Evolutionary conservation across 2,329 filamentous ascomycete genomes (phyloP).

Genomic region (Pseudohalonectria lignicola): DNA sequence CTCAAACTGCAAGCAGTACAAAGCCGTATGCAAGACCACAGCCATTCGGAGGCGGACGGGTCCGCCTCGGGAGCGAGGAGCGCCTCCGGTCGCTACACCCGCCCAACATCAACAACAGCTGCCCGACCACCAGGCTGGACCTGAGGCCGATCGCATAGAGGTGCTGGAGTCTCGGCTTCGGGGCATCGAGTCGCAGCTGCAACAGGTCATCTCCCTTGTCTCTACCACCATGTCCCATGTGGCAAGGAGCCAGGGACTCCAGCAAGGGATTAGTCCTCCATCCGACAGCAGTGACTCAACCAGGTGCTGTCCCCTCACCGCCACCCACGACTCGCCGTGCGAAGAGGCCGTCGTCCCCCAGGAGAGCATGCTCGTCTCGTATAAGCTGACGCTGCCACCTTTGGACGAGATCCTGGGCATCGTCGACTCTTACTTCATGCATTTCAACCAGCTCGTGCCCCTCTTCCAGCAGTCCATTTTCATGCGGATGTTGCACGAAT

Average conservation of each 20-base stretch:
- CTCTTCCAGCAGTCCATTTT: conserved; percentile 9
- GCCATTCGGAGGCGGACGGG: conserved; percentile 3
- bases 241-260: background rate
- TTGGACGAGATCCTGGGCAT: conserved; percentile 8
- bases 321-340: too few relatives aligned
- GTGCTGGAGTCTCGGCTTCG: conserved; percentile 15
- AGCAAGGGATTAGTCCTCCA: background rate
- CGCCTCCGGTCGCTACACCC: background rate
- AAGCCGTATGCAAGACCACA: conserved; percentile 21
- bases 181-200: conserved; percentile 19
- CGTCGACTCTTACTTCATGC: conserved; percentile 10
- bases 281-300: background rate
- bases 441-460: conserved; percentile 9
- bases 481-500: conserved; percentile 10
- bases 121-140: background rate
- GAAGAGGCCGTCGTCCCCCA: too few relatives aligned
- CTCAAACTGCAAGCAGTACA: conserved; percentile 29
- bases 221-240: conserved; percentile 1
- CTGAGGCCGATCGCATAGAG: background rate
- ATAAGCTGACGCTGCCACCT: conserved; percentile 6
- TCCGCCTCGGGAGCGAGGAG: background rate
- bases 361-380: background rate
- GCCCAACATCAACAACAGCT: background rate
- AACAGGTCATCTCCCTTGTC: conserved; percentile 14
- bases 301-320: background rate